Evolutionary conservation across 768 basidiomycete species (phyloP), one percentile per base, ranked within the genome.

Genomic region (Coprinopsis sp.): DNA sequence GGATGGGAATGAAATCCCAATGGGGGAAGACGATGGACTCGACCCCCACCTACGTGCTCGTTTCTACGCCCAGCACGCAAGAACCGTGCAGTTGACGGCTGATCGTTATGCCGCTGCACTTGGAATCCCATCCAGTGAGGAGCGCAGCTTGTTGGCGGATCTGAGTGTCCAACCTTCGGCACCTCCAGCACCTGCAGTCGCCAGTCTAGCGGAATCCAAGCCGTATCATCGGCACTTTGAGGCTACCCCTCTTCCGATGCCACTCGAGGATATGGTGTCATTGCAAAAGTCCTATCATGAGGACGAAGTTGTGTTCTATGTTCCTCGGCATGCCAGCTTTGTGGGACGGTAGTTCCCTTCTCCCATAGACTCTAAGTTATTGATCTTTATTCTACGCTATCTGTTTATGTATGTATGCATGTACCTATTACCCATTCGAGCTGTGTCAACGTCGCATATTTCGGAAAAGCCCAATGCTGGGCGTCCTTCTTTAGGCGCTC

Each of bases 1-100:
- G 2, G 79, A 84, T 55, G 83, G 84, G 1, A 77, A 84, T 50
- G 81, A 83, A 57, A 74, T 84, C 46, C 68, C 79, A 2, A 72
- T 74, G 0, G 79, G 79, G 16, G 80, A 81, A 54, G 82, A 84
- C 50, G 76, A 77, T 51, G 76, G 78, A 42, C 66, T 81, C 14
- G 80, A 82, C 49, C 74, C 78, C 24, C 62, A 68, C 23, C 73
- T 77, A 28, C 72, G 76, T 8, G 56, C 76, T 11, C 70, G 66
- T 59, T 49, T 54, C 54, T 39, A 61, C 55, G 41, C 33, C 33
- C 6, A 16, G 24, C 12, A 36, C 29, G 57, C 55, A 53, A 54
- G 22, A 54, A 52, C 33, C n/a, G n/a, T n/a, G n/a, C n/a, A n/a
- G n/a, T n/a, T n/a, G n/a, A n/a, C n/a, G n/a, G n/a, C n/a, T n/a